These are phyloP conservation scores for Hordeum marinum DNA, from an alignment of 176 grass and related monocot genomes.

Conservation along the genomic window DNA sequence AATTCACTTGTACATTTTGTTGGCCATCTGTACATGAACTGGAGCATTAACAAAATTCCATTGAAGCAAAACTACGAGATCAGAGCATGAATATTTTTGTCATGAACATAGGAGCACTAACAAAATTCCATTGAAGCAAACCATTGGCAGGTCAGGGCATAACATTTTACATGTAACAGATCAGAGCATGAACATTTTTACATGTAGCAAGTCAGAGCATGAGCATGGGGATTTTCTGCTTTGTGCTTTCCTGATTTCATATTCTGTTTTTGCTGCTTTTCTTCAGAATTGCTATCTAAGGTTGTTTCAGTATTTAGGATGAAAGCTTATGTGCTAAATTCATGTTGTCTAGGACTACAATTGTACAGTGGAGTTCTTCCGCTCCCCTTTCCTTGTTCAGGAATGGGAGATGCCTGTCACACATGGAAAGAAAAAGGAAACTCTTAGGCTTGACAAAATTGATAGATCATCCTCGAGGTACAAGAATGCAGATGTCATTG, in stretches of 20 bases:
- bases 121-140: not conserved
- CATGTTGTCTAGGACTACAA: constrained; percentile 69
- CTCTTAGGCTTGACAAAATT: constrained; percentile 78
- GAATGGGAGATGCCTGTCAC: constrained; percentile 48
- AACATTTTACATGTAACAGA: not conserved
- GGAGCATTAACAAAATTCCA: not conserved
- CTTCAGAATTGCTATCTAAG: not conserved
- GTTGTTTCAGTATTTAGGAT: not conserved
- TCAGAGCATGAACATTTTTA: not conserved
- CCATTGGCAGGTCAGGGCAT: not conserved
- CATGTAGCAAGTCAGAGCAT: not conserved
- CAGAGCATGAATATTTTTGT: not conserved
- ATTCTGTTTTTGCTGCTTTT: not conserved
- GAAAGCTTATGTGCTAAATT: constrained; percentile 24
- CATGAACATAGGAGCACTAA: not conserved
- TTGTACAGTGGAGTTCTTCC: constrained; percentile 84
- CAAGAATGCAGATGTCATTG: constrained; percentile 69
- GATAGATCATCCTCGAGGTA: constrained; percentile 42
- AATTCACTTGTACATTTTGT: not conserved
- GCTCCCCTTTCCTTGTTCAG: constrained; percentile 80
- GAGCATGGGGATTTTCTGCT: not conserved
- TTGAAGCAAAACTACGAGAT: not conserved
- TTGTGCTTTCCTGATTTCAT: not conserved
- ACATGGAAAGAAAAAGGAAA: constrained; percentile 54
- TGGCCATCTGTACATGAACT: not conserved